Evolutionary conservation across 73 alveolate species (phyloP), one percentile per base, ranked within the genome.

Genomic region (Halteria grandinella): DNA sequence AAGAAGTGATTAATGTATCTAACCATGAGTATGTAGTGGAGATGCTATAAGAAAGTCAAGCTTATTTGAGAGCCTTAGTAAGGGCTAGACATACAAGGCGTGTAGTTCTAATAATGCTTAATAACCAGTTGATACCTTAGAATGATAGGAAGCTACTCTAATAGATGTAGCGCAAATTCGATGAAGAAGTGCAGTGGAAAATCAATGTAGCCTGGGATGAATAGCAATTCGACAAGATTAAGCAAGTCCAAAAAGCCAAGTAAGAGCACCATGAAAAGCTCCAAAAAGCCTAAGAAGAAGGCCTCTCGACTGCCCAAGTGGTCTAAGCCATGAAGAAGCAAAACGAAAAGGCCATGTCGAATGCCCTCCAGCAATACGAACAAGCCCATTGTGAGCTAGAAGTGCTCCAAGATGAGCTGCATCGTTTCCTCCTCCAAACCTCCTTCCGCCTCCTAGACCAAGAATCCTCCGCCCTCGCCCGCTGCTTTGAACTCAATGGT

Each of bases 181-280:
- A 66, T 8, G 80, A 66, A 27, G 80, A 66, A 4, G 80, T 66
- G 7, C 34, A 66, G 29, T 66, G 80, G 80, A 66, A 66, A 47
- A 47, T 66, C 34, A 66, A 18, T 47, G 23, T 52, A 25, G 23
- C 25, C 23, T 44, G 63, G 66, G 80, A 66, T 45, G 80, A 66
- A 3, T 41, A 66, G 21, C 17, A 47, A 66, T 18, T 27, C 6
- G 45, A 41, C 17, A 66, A 45, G 25, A 44, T 66, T 0, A 41
- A 66, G n/a, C 29, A 51, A 45, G 17, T 23, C 15, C 69, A 66
- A 27, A 8, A 24, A 39, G 78, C 36, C 17, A 32, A 39, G 23
- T 7, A 24, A 37, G 41, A 52, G 47, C 29, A 57, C n/a, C 43
- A n/a, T 47, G 23, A 66, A 47, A n/a, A n/a, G n/a, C n/a, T n/a